Percentiles rank a stretch among this genome's conserved stretches.
Evolutionary conservation across 179 eudicot species (phyloP).

Genomic region (Spinacia oleracea): DNA sequence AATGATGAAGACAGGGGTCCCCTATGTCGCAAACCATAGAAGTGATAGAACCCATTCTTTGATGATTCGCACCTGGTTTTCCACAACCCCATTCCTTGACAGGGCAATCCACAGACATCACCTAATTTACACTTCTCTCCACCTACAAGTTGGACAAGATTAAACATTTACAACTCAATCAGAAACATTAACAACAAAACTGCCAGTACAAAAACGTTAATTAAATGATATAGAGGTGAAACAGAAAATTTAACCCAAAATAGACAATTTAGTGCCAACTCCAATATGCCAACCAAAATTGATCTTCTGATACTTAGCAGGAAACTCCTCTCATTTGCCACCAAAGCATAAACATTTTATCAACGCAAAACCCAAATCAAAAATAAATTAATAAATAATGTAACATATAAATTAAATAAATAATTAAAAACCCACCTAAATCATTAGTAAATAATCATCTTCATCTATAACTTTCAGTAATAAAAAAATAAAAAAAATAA

Average conservation of each 20-base stretch:
- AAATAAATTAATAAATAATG: too few relatives aligned
- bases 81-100: slow-evolving; percentile 83
- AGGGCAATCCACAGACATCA: slow-evolving; percentile 69
- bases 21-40: slow-evolving; percentile 82
- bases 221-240: too few relatives aligned
- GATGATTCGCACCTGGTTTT: slow-evolving; percentile 55
- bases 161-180: background rate
- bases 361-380: background rate
- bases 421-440: background rate
- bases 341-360: background rate
- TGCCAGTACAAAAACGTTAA: slow-evolving; percentile 2
- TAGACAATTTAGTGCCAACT: background rate
- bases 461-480: background rate
- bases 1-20: slow-evolving; percentile 91
- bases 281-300: background rate
- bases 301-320: background rate
- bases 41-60: slow-evolving; percentile 53
- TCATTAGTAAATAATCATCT: background rate
- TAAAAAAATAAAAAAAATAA: background rate
- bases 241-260: slow-evolving; percentile 1
- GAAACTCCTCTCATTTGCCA: background rate
- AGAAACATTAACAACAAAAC: background rate
- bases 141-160: slow-evolving; percentile 12
- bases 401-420: background rate
- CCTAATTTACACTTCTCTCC: slow-evolving; percentile 26